phyloP scores from a whole-genome alignment of 2,329 filamentous ascomycete genomes.

The Aspergillus jensenii region DNA sequence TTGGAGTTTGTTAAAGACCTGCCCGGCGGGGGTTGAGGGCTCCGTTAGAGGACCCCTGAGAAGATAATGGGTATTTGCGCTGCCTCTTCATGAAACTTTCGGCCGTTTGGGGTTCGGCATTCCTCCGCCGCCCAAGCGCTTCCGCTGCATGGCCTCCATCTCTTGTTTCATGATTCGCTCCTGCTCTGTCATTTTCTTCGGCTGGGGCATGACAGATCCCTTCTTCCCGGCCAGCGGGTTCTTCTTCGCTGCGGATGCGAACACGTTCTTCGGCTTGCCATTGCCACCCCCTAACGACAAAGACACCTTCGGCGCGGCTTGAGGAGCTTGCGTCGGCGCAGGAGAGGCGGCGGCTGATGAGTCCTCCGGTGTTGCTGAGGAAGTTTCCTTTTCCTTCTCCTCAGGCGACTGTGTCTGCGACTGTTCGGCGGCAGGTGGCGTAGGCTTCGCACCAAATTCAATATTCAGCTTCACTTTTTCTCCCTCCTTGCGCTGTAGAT shows the following conservation, averaged over 20 bases:
- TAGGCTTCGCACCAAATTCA: conserved; percentile 41
- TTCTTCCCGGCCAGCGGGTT: conserved; percentile 72
- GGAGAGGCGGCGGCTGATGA: conserved; percentile 18
- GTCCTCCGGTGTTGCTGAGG: conserved; percentile 16
- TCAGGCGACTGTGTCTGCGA: conserved; percentile 24
- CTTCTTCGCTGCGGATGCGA: conserved; percentile 62
- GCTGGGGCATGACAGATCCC: conserved; percentile 55
- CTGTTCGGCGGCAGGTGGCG: conserved; percentile 13
- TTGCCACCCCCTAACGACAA: conserved; percentile 61
- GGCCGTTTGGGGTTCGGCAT: conserved; percentile 36
- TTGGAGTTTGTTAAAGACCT: not conserved
- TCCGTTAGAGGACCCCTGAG: not conserved
- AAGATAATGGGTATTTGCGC: not conserved
- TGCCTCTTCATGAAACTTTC: conserved; percentile 28
- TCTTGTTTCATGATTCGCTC: conserved; percentile 89
- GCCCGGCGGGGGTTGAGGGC: not conserved
- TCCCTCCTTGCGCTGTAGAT: conserved; percentile 61
- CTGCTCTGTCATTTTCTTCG: conserved; percentile 83
- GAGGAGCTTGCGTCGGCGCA: conserved; percentile 16
- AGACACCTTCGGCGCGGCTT: conserved; percentile 49
- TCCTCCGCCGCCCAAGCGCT: conserved; percentile 49
- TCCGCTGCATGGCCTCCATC: conserved; percentile 61
- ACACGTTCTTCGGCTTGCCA: conserved; percentile 63
- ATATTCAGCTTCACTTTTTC: conserved; percentile 75
- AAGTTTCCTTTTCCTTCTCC: conserved; percentile 6